Evolutionary conservation across 257 asterid genomes (phyloP), one percentile per base, ranked within the genome.

Genomic region (Solanum stenotomum): DNA sequence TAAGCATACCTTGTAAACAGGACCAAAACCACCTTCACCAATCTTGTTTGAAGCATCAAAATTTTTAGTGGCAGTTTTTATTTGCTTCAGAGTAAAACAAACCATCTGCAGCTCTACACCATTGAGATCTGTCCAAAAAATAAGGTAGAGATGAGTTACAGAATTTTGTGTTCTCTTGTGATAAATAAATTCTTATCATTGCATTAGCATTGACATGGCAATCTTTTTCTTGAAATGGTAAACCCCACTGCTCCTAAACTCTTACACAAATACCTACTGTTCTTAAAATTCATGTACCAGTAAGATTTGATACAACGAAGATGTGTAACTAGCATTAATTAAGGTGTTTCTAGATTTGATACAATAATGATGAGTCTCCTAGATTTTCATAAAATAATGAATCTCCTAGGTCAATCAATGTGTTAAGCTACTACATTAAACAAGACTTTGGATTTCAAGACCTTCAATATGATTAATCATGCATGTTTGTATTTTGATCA

Each of bases 11-110:
- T 95, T 96, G 94, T 92, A 95, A 44, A 96, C 99, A 1, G 99
- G 93, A 87, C 99, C 99, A 71, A 96, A 96, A 89, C 99, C 99
- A 56, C 99, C 99, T 93, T 96, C 99, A 37, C 98, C 99, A 71
- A 96, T 91, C 92, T 95, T 96, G 89, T 95, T 95, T 81, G 90
- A 77, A 37, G 89, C 74, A 87, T 95, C 96, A 68, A 96, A 96
- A 94, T 96, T 92, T 88, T 93, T 92, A 3, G 98, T 96, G 56
- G 99, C 98, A 68, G 89, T 89, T 93, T 92, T 94, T 72, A 96
- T 93, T 93, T 95, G 98, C 90, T 93, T 96, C 77, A 95, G 89
- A 25, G 96, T 87, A 86, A 95, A 96, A 68, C 93, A 93, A 88
- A 93, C 93, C 75, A 96, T 96, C 88, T 93, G 98, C 86, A 92